Conservation (phyloP, 177 flowering plant genomes). For the Vitis hybrid region DNA sequence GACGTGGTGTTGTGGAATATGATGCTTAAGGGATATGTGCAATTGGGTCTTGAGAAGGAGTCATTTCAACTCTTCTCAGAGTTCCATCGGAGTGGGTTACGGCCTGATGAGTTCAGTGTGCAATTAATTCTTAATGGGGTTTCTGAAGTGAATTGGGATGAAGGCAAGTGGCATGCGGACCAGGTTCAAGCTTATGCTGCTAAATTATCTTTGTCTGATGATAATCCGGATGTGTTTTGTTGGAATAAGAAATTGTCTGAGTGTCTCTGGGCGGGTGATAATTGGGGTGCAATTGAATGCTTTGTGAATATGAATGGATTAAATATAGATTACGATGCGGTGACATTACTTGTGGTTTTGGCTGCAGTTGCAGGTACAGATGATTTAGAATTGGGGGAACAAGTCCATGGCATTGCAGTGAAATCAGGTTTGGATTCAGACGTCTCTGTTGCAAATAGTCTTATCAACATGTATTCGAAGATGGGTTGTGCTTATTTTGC, state of each 20-base stretch:
- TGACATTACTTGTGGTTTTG: slow-evolving; percentile 45
- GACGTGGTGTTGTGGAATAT: slow-evolving; percentile 63
- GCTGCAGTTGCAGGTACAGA: slow-evolving; percentile 26
- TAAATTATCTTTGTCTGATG: slow-evolving; percentile 29
- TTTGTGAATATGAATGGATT: slow-evolving; percentile 37
- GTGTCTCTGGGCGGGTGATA: slow-evolving; percentile 29
- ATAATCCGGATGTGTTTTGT: slow-evolving; percentile 21
- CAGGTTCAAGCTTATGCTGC: slow-evolving; percentile 45
- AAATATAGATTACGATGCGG: slow-evolving; percentile 33
- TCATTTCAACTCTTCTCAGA: slow-evolving; percentile 34
- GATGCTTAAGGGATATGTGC: slow-evolving; percentile 46
- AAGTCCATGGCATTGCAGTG: slow-evolving; percentile 41
- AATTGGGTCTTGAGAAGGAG: slow-evolving; percentile 31
- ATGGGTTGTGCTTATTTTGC: slow-evolving; percentile 30
- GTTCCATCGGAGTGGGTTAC: slow-evolving; percentile 45
- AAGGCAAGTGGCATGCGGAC: slow-evolving; percentile 22
- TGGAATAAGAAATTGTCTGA: slow-evolving; percentile 52
- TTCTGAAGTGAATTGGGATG: slow-evolving; percentile 18
- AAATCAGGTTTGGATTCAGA: slow-evolving; percentile 39
- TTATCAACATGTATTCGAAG: slow-evolving; percentile 60
- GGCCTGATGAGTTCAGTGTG: slow-evolving; percentile 39
- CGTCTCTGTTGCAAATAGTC: slow-evolving; percentile 46
- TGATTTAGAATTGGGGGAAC: slow-evolving; percentile 35
- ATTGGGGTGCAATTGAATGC: slow-evolving; percentile 31
- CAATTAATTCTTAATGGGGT: slow-evolving; percentile 33